Base-by-base conservation (phyloP, 2,329 filamentous ascomycete species). In the Alternaria ventricosa region DNA sequence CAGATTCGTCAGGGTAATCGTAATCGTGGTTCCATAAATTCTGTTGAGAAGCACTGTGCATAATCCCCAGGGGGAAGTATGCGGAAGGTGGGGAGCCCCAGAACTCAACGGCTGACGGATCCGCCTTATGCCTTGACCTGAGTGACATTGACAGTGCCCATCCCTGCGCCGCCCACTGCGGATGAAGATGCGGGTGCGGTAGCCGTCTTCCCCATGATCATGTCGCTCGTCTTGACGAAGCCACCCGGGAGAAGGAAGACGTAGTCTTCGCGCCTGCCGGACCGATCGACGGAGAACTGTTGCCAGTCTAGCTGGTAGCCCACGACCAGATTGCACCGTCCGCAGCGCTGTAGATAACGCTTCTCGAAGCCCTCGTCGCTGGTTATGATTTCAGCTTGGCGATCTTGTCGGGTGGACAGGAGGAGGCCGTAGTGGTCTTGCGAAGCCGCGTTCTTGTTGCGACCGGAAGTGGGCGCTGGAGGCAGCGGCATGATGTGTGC, bases 291-390 rank as follows among this genome's bases (percentile, higher is more conserved):
- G 1, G 61, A 65, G 63, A 78, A 88, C 75, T 87, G 86, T 56
- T 81, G 79, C 73, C 79, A 79, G 70, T 88, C 87, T 45, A 92
- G 77, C 71, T 86, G 83, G 80, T 92, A 92, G 27, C 87, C 90
- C 47, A 91, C 82, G 1, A 86, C 83, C 27, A 90, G 75, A 30
- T 83, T 82, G 80, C 90, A 92, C 60, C 89, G 80, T 12, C 82
- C 84, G 78, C 90, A 92, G 22, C 86, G 82, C 66, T 87, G 81
- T 5, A 88, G 69, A 60, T 85, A 82, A 18, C 90, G 79, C 81
- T 90, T 91, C 81, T 92, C 90, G 65, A 91, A 91, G 6, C 90
- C 90, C 62, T 90, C 87, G 65, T 85, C 84, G 11, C 86, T 82
- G 1, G 85, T 80, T 7, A 90, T 80, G 0, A 90, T 79, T 11